Evolutionary conservation across 2,329 filamentous ascomycete genomes (phyloP), one percentile per base, ranked within the genome.

Genomic region (Chaetomiaceae sp.): DNA sequence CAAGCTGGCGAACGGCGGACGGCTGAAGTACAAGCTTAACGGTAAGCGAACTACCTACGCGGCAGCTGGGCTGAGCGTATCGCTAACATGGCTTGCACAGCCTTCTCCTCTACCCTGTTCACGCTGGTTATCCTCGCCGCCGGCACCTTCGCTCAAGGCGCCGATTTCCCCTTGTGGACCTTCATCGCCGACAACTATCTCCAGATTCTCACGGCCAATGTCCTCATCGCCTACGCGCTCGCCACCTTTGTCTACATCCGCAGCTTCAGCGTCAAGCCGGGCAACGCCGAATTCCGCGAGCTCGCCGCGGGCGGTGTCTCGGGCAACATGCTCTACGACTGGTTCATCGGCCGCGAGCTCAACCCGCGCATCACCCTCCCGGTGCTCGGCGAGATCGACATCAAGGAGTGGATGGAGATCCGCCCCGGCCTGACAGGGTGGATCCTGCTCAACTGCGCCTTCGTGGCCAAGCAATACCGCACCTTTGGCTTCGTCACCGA

Each of bases 311-410:
- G 91, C 38, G 91, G 90, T 14, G 81, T 87, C 64, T 83, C 82
- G 1, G 91, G 90, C 51, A 96, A 95, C 68, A 72, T 89, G 56
- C 70, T 96, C 33, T 96, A 97, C 68, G 92, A 97, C 70, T 97
- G 89, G 83, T 97, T 90, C 71, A 96, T 97, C 58, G 92, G 92
- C 17, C 87, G 92, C 23, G 92, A 97, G 69, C 82, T 97, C 54
- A 97, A 97, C 70, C 92, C 92, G 3, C 88, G 91, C 43, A 69
- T 95, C 53, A 81, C 77, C 0, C 72, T 96, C 20, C 90, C 90
- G 2, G 67, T 95, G 43, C 77, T 96, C 57, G 89, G 89, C 52
- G 86, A 89, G 60, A 77, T 96, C 44, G 92, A 97, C 64, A 86
- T 97, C 70, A 96, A 96, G 71, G 77, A 85, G 54, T 96, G 85